phyloP scores from a whole-genome alignment of 2,329 filamentous ascomycete genomes.

The Trichoderma atrobrunneum region DNA sequence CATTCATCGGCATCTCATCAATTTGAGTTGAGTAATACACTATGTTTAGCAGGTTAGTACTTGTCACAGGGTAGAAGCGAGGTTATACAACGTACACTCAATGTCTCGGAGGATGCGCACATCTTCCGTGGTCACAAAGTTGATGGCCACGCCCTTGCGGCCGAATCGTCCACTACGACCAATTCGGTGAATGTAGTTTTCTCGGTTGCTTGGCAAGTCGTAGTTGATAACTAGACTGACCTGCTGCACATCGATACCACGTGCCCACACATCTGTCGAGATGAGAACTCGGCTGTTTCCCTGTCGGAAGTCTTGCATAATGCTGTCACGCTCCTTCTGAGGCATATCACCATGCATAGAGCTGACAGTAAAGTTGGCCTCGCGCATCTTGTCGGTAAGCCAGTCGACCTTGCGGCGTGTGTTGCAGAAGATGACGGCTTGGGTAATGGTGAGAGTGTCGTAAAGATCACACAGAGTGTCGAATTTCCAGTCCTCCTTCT shows the following conservation, averaged over 20 bases:
- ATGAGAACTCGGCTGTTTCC: conserved; percentile 95
- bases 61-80: background rate
- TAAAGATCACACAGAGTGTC: conserved; percentile 98
- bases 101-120: conserved; percentile 97
- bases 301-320: conserved; percentile 98
- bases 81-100: conserved; percentile 63
- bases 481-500: conserved; percentile 99
- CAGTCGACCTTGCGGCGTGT: conserved; percentile 98
- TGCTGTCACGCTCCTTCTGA: conserved; percentile 95
- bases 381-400: conserved; percentile 98
- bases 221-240: conserved; percentile 99
- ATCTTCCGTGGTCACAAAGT: conserved; percentile 98
- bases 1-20: conserved; percentile 99
- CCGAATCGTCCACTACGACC: conserved; percentile 94
- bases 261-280: conserved; percentile 95
- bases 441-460: conserved; percentile 96
- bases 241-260: conserved; percentile 98
- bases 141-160: conserved; percentile 98
- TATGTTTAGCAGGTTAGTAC: conserved; percentile 31
- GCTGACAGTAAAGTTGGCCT: conserved; percentile 97
- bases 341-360: conserved; percentile 99
- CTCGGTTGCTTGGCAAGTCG: conserved; percentile 94
- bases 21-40: conserved; percentile 97
- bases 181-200: conserved; percentile 99
- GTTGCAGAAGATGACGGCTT: conserved; percentile 99